These are phyloP conservation scores for Hanseniaspora hatyaiensis DNA, from an alignment of 805 yeast genomes.

Conservation along the genomic window DNA sequence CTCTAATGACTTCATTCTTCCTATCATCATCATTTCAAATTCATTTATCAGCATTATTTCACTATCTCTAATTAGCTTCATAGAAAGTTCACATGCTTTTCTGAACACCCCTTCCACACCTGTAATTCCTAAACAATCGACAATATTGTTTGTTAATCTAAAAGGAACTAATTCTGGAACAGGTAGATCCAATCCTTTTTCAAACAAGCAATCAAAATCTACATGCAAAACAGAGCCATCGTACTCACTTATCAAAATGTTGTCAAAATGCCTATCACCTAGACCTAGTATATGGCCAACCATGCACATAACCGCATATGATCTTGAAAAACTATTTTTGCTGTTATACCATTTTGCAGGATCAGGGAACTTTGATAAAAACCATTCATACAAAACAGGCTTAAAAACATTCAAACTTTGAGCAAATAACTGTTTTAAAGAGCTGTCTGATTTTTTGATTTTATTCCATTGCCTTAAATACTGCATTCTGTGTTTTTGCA, in stretches of 20 bases:
- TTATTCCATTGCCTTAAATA: slow-evolving; percentile 13
- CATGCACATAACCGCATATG: slow-evolving; percentile 93
- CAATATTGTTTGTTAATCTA: slow-evolving; percentile 75
- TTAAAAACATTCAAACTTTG: slow-evolving; percentile 30
- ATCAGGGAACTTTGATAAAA: slow-evolving; percentile 75
- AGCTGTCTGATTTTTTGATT: slow-evolving; percentile 18
- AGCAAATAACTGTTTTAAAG: slow-evolving; percentile 3
- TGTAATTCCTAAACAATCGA: slow-evolving; percentile 78
- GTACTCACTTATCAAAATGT: slow-evolving; percentile 58
- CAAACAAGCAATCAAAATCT: slow-evolving; percentile 93
- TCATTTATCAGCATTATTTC: slow-evolving; percentile 81
- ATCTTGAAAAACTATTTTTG: slow-evolving; percentile 59
- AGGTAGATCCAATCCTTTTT: slow-evolving; percentile 57
- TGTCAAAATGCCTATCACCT: slow-evolving; percentile 95
- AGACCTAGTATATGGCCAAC: slow-evolving; percentile 88
- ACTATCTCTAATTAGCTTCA: slow-evolving; percentile 56
- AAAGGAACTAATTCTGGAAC: slow-evolving; percentile 94
- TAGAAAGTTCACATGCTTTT: slow-evolving; percentile 73
- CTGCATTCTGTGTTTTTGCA: slow-evolving; percentile 25
- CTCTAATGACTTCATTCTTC: slow-evolving; percentile 37
- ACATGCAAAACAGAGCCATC: slow-evolving; percentile 81
- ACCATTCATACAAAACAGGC: slow-evolving; percentile 80
- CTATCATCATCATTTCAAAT: slow-evolving; percentile 83
- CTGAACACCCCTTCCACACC: slow-evolving; percentile 87
- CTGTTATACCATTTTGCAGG: slow-evolving; percentile 80